Conservation (phyloP, 768 basidiomycete genomes). For the Lanmaoa rubissima region DNA sequence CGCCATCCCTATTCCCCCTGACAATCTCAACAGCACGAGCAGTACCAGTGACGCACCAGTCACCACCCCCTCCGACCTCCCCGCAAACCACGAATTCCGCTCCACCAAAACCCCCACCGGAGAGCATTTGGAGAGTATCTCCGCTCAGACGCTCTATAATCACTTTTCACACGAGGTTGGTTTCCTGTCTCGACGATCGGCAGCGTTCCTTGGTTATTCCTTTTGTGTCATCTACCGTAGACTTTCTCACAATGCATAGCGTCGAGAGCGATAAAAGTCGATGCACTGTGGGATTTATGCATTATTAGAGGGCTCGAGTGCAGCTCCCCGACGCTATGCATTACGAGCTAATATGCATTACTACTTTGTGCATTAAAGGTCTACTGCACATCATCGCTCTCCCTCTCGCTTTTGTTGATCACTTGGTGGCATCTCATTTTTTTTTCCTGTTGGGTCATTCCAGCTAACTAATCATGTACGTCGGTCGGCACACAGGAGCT, state of each 20-base stretch:
- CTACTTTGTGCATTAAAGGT: too few species aligned
- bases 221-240: background rate
- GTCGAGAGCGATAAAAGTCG: too few species aligned
- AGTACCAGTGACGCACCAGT: background rate
- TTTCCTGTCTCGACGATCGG: slow-evolving; percentile 2
- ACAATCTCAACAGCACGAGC: background rate
- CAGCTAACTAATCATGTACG: slow-evolving; percentile 14
- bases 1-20: slow-evolving; percentile 18
- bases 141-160: slow-evolving; percentile 35
- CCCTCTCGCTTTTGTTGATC: background rate
- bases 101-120: slow-evolving; percentile 18
- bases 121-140: slow-evolving; percentile 39
- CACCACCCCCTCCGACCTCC: background rate
- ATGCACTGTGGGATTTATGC: too few species aligned
- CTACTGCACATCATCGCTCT: background rate
- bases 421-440: background rate
- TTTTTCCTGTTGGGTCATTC: background rate
- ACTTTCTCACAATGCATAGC: too few species aligned
- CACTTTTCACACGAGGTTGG: slow-evolving; percentile 45
- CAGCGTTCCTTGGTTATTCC: background rate
- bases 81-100: slow-evolving; percentile 26
- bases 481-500: slow-evolving; percentile 40
- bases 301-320: too few species aligned
- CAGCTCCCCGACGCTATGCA: too few species aligned
- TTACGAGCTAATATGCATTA: too few species aligned